phyloP scores from a whole-genome alignment of 169 alveolate genomes.

The Plasmodium cynomolgi region DNA sequence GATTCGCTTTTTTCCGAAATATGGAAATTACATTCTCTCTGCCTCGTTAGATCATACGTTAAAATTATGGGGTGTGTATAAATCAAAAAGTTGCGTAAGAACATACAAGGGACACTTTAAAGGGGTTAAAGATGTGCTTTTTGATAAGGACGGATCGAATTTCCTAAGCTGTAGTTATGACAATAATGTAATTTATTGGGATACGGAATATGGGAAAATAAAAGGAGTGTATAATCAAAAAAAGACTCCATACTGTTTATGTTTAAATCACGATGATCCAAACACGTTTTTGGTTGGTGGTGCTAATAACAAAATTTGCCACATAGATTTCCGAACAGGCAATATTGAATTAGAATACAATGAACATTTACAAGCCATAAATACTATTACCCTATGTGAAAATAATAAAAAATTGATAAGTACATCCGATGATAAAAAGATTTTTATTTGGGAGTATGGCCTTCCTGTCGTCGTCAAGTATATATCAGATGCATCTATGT shows the following conservation, averaged over 20 bases:
- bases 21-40: conserved; percentile 94
- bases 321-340: conserved; percentile 93
- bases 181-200: conserved; percentile 94
- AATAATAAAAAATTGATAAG: conserved; percentile 92
- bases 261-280: conserved; percentile 92
- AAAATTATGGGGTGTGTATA: conserved; percentile 95
- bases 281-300: conserved; percentile 94
- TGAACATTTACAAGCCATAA: conserved; percentile 96
- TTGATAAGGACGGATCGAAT: conserved; percentile 91
- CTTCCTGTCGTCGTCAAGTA: conserved; percentile 96
- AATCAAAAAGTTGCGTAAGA: conserved; percentile 91
- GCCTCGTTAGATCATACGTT: conserved; percentile 94
- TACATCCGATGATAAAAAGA: conserved; percentile 96
- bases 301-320: conserved; percentile 92
- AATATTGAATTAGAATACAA: conserved; percentile 91
- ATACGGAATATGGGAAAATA: conserved; percentile 97
- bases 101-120: conserved; percentile 96
- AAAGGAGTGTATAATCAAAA: conserved; percentile 89
- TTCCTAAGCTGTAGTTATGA: conserved; percentile 95
- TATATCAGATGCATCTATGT: conserved; percentile 96
- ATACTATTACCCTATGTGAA: conserved; percentile 94
- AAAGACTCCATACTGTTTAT: conserved; percentile 94
- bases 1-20: conserved; percentile 93
- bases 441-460: conserved; percentile 97
- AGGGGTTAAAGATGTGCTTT: conserved; percentile 95